Base-by-base conservation (phyloP, 176 grass and related monocot genomes). In the Neostapfia colusana region DNA sequence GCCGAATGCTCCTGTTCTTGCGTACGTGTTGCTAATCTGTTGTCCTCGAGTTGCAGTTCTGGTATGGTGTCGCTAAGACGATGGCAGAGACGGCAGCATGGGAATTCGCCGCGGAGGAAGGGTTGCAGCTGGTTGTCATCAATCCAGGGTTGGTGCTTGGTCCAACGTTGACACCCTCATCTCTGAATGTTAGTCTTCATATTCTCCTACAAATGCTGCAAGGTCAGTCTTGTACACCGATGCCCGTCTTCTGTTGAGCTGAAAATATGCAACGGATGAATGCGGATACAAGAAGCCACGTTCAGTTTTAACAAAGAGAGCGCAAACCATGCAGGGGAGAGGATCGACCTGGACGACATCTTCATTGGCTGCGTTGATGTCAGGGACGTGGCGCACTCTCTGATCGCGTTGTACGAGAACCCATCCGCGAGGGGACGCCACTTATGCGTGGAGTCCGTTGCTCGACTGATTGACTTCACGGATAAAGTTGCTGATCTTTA, bases 31-130 rank as follows among this genome's bases (percentile, higher is more conserved):
- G 46, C 23, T 56, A 8, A 54, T 26, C 48, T 49, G 10, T 54
- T 40, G 57, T 51, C 26, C 34, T 8, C 37, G 48, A 20, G 1
- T 1, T 71, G 60, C 71, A 90, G 88, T 2, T 80, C 27, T 90
- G 85, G 88, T 90, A 93, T 35, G 72, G 50, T 51, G 28, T 93
- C 7, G 88, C 91, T 1, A 93, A 93, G 56, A 93, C 81, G 36
- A 65, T 88, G 70, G 88, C 85, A 13, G 91, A 90, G 84, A 85
- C 50, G 36, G 88, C 78, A 6, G 85, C 88, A 24, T 90, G 91
- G 88, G 51, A 83, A 0, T 90, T 90, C 17, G 88, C 82, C 26
- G 65, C 15, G 13, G 39, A 65, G 27, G 88, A 90, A 18, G 82
- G 70, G 10, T 26, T 93, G 59, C 69, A 83, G 71, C 34, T 88